Conservation (phyloP, 306 rosid genomes). For the Citrullus mucosospermus region DNA sequence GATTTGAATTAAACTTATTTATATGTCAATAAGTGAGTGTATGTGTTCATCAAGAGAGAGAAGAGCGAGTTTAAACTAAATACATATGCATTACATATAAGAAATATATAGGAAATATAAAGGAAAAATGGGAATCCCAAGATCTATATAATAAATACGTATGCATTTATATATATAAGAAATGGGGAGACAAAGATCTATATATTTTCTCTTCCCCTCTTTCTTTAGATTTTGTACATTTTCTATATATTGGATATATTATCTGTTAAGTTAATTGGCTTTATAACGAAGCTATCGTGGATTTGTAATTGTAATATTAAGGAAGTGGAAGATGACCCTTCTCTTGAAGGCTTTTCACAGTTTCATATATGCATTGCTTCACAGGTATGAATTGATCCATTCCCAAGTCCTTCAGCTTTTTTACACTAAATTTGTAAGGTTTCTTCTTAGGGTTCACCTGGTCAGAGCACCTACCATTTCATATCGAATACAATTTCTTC, state of each 20-base stretch:
- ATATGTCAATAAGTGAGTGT: too few species aligned
- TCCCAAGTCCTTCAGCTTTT: conserved; percentile 65
- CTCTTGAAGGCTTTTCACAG: conserved; percentile 74
- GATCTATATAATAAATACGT: too few species aligned
- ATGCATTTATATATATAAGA: not conserved
- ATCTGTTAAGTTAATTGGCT: not conserved
- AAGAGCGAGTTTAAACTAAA: too few species aligned
- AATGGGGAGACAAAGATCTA: not conserved
- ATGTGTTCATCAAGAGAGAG: too few species aligned
- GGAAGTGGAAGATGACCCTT: conserved; percentile 62
- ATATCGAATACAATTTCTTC: not conserved
- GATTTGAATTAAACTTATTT: too few species aligned
- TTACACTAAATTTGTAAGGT: conserved; percentile 56
- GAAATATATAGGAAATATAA: not conserved
- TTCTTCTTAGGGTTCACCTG: conserved; percentile 59
- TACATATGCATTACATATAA: not conserved
- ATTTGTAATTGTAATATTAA: not conserved
- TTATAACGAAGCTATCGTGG: not conserved
- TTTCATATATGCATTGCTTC: conserved; percentile 65
- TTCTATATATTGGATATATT: not conserved
- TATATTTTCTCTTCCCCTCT: not conserved
- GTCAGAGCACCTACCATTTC: conserved; percentile 55
- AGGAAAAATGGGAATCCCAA: not conserved
- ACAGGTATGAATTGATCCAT: conserved; percentile 51
- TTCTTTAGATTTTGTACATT: not conserved